These are phyloP conservation scores for Collybiopsis confluens DNA, from an alignment of 768 basidiomycete species.

Conservation along the genomic window DNA sequence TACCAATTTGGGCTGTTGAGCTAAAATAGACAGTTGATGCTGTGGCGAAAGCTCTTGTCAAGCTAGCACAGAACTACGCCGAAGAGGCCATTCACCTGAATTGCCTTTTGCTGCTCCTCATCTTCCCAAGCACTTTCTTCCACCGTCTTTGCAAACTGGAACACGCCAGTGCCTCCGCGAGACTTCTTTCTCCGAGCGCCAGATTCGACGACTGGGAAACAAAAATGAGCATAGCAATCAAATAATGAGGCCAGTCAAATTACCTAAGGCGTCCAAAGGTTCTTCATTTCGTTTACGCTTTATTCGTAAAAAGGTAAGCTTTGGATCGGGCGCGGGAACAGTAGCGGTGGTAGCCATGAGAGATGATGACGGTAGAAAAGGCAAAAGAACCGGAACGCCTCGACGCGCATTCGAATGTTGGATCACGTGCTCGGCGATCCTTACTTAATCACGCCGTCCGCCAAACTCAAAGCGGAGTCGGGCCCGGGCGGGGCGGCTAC, in stretches of 20 bases:
- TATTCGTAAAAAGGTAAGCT: slow-evolving; percentile 75
- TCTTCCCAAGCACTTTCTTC: slow-evolving; percentile 69
- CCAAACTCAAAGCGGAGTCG: too few relatives aligned
- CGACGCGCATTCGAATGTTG: too few relatives aligned
- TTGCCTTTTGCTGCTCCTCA: slow-evolving; percentile 46
- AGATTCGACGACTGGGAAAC: slow-evolving; percentile 55
- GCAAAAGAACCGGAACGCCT: background rate
- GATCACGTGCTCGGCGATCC: too few relatives aligned
- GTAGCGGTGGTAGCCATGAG: background rate
- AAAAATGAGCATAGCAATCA: too few relatives aligned
- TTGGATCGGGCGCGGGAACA: slow-evolving; percentile 34
- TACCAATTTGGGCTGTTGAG: slow-evolving; percentile 27
- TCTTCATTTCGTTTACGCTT: slow-evolving; percentile 82
- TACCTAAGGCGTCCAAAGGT: slow-evolving; percentile 76
- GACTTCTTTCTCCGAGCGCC: slow-evolving; percentile 58
- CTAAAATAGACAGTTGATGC: slow-evolving; percentile 56
- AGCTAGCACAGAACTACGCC: slow-evolving; percentile 27
- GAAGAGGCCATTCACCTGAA: slow-evolving; percentile 54
- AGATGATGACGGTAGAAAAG: background rate
- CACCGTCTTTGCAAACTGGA: slow-evolving; percentile 79
- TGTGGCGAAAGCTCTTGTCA: slow-evolving; percentile 17
- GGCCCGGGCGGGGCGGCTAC: too few relatives aligned
- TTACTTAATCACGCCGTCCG: too few relatives aligned
- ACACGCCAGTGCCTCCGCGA: slow-evolving; percentile 53
- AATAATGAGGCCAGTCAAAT: too few relatives aligned